These are phyloP conservation scores for Cymodocea nodosa DNA, from an alignment of 116 monocot species.

Conservation along the genomic window DNA sequence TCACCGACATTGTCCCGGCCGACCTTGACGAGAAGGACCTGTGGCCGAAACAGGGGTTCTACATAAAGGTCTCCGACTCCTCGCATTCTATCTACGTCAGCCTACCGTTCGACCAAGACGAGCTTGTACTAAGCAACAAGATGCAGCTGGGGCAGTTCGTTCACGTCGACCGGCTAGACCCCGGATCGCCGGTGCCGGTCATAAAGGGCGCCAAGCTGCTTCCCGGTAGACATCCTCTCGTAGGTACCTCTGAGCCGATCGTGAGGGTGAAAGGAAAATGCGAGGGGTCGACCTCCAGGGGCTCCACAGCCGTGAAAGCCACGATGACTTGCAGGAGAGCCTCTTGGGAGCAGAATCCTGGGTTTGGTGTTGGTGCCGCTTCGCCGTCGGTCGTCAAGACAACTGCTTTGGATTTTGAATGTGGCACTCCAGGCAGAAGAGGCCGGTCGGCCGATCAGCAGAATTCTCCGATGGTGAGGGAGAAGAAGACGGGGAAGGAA, in stretches of 20 bases:
- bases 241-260: slow-evolving; percentile 71
- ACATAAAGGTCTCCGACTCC: slow-evolving; percentile 86
- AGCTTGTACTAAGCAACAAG: slow-evolving; percentile 91
- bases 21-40: slow-evolving; percentile 83
- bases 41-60: slow-evolving; percentile 86
- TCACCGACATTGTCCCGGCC: slow-evolving; percentile 87
- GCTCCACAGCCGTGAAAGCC: neutral
- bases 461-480: slow-evolving; percentile 7
- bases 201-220: slow-evolving; percentile 58
- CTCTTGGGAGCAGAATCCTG: slow-evolving; percentile 49
- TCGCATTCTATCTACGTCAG: slow-evolving; percentile 78
- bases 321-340: slow-evolving; percentile 29
- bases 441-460: neutral
- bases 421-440: slow-evolving; percentile 39
- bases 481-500: slow-evolving; percentile 6
- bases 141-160: slow-evolving; percentile 95
- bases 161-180: slow-evolving; percentile 54
- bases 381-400: slow-evolving; percentile 33
- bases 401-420: slow-evolving; percentile 47
- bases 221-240: slow-evolving; percentile 75
- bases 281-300: slow-evolving; percentile 1
- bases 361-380: neutral
- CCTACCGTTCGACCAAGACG: slow-evolving; percentile 63
- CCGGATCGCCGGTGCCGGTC: slow-evolving; percentile 63
- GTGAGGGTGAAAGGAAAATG: slow-evolving; percentile 9